A percentile compares a stretch with the other conserved stretches of the same genome.
These are phyloP conservation scores for Lipomyces oligophaga DNA, from an alignment of 805 yeast species.

Conservation along the genomic window DNA sequence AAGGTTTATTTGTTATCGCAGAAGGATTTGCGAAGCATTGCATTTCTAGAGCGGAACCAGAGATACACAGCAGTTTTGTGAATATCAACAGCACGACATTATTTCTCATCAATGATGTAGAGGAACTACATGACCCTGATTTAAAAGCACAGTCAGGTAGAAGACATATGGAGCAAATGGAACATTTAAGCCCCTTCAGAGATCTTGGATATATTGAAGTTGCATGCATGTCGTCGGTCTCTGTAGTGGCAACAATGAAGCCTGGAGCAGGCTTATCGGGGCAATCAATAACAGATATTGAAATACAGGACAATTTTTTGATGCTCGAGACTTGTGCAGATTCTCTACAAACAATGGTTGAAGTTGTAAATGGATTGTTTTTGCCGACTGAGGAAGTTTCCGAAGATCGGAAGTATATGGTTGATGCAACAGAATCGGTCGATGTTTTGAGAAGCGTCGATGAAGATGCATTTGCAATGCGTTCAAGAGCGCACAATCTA, in stretches of 20 bases:
- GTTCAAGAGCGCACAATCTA: not conserved
- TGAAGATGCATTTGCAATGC: conserved; percentile 35
- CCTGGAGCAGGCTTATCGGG: conserved; percentile 32
- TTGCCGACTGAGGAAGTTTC: conserved; percentile 55
- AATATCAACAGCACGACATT: conserved; percentile 51
- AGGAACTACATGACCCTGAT: conserved; percentile 37
- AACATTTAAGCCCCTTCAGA: conserved; percentile 41
- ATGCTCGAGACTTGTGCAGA: conserved; percentile 62
- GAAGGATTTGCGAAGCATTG: conserved; percentile 57
- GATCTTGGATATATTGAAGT: conserved; percentile 53
- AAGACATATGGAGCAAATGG: conserved; percentile 8
- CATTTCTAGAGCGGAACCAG: too few relatives aligned
- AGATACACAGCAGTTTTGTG: too few relatives aligned
- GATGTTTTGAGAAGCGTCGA: conserved; percentile 46
- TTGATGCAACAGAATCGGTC: conserved; percentile 37
- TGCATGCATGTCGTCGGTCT: conserved; percentile 39
- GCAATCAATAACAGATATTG: conserved; percentile 10
- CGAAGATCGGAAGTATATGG: conserved; percentile 56
- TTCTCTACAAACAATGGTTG: conserved; percentile 68
- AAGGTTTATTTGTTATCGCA: conserved; percentile 49
- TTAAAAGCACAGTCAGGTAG: conserved; percentile 18
- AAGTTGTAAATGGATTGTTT: conserved; percentile 65
- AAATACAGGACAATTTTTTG: conserved; percentile 32
- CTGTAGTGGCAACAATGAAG: conserved; percentile 10
- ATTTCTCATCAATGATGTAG: conserved; percentile 61